These are phyloP conservation scores for Batkoa obscura DNA, from an alignment of 371 early-diverging fungal species.

Conservation along the genomic window DNA sequence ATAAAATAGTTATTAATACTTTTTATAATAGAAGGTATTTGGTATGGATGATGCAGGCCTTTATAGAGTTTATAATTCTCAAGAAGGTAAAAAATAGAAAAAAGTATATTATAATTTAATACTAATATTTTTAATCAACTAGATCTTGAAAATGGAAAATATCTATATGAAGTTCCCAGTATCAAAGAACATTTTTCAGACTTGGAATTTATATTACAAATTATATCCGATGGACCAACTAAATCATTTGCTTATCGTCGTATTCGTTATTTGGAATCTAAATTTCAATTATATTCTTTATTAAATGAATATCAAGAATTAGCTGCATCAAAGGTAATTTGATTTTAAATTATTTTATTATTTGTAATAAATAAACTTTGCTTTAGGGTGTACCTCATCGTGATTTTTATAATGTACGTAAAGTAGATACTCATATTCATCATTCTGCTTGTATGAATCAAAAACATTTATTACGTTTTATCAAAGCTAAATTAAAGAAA, in stretches of 20 bases:
- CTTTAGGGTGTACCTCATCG: conserved; percentile 67
- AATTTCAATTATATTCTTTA: conserved; percentile 85
- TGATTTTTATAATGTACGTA: conserved; percentile 97
- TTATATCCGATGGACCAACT: conserved; percentile 85
- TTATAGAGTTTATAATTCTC: too few species aligned
- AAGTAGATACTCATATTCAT: conserved; percentile 98
- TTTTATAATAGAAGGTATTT: too few species aligned
- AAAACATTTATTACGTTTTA: conserved; percentile 93
- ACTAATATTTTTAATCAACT: background rate
- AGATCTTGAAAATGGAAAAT: conserved; percentile 13
- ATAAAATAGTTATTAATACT: too few species aligned
- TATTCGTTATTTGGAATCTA: conserved; percentile 80
- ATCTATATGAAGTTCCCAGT: conserved; percentile 37
- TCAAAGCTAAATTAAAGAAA: conserved; percentile 87
- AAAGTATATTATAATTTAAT: too few species aligned
- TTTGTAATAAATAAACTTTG: background rate
- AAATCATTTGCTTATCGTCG: conserved; percentile 90
- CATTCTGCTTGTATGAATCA: conserved; percentile 96
- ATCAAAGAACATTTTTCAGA: conserved; percentile 80
- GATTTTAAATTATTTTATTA: background rate
- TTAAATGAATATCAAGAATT: conserved; percentile 86
- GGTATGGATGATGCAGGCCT: too few species aligned
- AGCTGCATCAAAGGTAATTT: conserved; percentile 65
- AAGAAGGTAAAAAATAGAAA: too few species aligned
- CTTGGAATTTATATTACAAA: conserved; percentile 60